Evolutionary conservation across 345 rosid genomes (phyloP), one percentile per base, ranked within the genome.

Genomic region (Lagerstroemia speciosa): DNA sequence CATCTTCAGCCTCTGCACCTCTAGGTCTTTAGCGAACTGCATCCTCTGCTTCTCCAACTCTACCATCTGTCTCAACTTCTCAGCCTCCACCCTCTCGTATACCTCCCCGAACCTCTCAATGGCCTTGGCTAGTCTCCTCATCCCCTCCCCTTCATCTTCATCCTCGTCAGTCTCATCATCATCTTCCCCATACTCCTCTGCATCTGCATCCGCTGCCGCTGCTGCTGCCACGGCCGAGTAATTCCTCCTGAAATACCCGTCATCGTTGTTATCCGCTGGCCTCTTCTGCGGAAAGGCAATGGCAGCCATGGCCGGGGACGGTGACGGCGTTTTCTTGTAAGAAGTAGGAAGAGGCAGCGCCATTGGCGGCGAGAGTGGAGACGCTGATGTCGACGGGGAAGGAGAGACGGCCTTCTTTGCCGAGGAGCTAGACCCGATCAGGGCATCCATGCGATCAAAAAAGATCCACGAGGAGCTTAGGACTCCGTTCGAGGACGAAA

Each of bases 1-100:
- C 38, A 94, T 91, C 72, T 88, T 76, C 99, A 94, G 89, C 78
- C 98, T 84, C 75, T 94, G 99, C 82, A 89, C 91, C 88, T 94
- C 99, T n/a, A n/a, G n/a, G n/a, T n/a, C n/a, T n/a, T n/a, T n/a
- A n/a, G n/a, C n/a, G n/a, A n/a, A n/a, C n/a, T n/a, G 89, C 86
- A 86, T 87, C 81, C 15, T n/a, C n/a, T n/a, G n/a, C n/a, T n/a
- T n/a, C n/a, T n/a, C n/a, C n/a, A n/a, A n/a, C n/a, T n/a, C n/a
- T n/a, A n/a, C n/a, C n/a, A n/a, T n/a, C n/a, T n/a, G n/a, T n/a
- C n/a, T n/a, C n/a, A n/a, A n/a, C n/a, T n/a, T n/a, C n/a, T n/a
- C n/a, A n/a, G n/a, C n/a, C n/a, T n/a, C n/a, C n/a, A n/a, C n/a
- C n/a, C n/a, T n/a, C n/a, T n/a, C n/a, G n/a, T n/a, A n/a, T n/a